Base-by-base conservation (phyloP, 495 filamentous ascomycete species). In the Amphirosellinia nigrospora region DNA sequence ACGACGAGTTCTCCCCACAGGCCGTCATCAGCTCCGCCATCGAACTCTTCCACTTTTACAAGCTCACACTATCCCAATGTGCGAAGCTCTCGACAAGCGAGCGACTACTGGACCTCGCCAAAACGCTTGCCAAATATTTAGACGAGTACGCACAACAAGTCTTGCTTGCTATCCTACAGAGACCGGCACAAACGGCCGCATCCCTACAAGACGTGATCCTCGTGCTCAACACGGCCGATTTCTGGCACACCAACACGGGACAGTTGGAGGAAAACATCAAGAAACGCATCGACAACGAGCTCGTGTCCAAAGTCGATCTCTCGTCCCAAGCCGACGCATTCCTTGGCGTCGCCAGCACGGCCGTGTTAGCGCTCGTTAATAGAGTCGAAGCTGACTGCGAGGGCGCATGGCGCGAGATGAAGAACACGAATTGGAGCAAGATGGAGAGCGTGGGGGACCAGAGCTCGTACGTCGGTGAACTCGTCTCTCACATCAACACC, bases 131-230 rank as follows among this genome's bases (percentile, higher is more conserved):
- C 10, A 98, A 96, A 79, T 97, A 98, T 73, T 85, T 99, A 8
- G 96, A 99, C 74, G 91, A 95, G 73, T 99, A 98, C 79, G 91
- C 95, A 16, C 94, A 98, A 75, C 93, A 97, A 73, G 93, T 98
- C 7, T 86, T 99, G 7, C 88, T 96, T 15, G 85, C 89, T 64
- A 91, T 94, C 74, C 86, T 98, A 15, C 80, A 92, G 83, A 72
- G 88, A 85, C 77, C 86, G 70, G 85, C 71, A 68, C 84, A 73
- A 82, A 85, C 79, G 77, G 85, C 84, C 2, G 88, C 93, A 0
- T 85, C 89, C 4, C 78, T 94, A 4, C 89, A 97, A 72, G 93
- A 97, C 68, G 84, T 92, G 26, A 86, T 97, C 11, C 83, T 95
- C 0, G 93, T 98, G 6, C 84, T 99, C 53, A 99, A 98, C 78